These are phyloP conservation scores for Penicillium bovifimosum DNA, from an alignment of 495 filamentous ascomycete genomes.

Conservation along the genomic window DNA sequence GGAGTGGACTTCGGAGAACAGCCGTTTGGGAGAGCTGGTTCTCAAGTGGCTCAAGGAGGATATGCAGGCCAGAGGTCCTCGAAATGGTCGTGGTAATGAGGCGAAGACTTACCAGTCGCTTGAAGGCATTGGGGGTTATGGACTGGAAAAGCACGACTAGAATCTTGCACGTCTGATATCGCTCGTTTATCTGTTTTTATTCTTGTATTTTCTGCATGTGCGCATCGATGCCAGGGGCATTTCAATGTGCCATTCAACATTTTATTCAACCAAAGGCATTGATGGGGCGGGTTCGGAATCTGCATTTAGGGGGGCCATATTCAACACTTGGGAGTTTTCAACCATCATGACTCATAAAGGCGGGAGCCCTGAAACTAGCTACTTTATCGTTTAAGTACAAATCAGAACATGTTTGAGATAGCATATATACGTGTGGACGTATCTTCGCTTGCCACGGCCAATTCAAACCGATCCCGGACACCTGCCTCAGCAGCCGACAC, in stretches of 20 bases:
- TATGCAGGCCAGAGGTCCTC: conserved; percentile 71
- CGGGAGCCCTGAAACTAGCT: conserved; percentile 1
- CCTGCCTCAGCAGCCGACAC: conserved; percentile 8
- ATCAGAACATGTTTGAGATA: conserved; percentile 36
- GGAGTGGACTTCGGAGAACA: conserved; percentile 53
- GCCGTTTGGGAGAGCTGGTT: conserved; percentile 75
- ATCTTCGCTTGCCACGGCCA: conserved; percentile 82
- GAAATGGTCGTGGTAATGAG: conserved; percentile 55
- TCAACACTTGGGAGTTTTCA: conserved; percentile 9
- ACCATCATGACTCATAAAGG: conserved; percentile 25
- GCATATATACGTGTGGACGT: conserved; percentile 69
- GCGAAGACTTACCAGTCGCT: conserved; percentile 62
- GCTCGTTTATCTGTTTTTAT: conserved; percentile 2
- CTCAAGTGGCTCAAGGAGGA: conserved; percentile 83
- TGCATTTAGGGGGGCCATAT: conserved; percentile 8
- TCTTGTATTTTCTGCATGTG: conserved; percentile 3
- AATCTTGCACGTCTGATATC: not conserved
- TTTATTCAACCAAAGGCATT: conserved; percentile 30
- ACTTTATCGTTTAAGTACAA: conserved; percentile 15
- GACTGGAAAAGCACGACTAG: conserved; percentile 56
- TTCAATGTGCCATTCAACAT: conserved; percentile 29
- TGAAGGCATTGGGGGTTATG: conserved; percentile 76
- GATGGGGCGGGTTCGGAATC: conserved; percentile 17
- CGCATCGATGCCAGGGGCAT: not conserved
- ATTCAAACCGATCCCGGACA: conserved; percentile 36